phyloP scores from a whole-genome alignment of 2,329 filamentous ascomycete species.

The Colletotrichum sansevieriae region DNA sequence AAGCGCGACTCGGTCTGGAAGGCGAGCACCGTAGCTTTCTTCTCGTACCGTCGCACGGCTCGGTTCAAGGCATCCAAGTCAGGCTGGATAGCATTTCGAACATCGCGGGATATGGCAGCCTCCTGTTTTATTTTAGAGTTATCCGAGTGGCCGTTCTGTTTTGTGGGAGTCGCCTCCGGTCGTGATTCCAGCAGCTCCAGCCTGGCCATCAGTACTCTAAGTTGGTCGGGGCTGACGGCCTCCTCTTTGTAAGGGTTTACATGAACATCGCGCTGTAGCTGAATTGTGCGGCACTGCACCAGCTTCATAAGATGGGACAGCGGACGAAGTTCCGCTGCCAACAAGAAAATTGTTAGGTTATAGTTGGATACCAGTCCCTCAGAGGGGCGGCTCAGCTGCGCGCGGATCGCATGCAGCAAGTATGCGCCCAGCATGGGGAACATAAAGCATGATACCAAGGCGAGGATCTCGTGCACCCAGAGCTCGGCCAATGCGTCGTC shows the following conservation, averaged over 20 bases:
- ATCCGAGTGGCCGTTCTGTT: constrained; percentile 50
- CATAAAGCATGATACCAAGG: constrained; percentile 82
- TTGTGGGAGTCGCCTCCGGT: constrained; percentile 50
- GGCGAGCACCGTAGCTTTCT: constrained; percentile 81
- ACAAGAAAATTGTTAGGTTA: constrained; percentile 90
- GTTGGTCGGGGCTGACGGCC: constrained; percentile 49
- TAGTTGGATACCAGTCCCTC: constrained; percentile 92
- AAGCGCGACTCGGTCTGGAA: constrained; percentile 83
- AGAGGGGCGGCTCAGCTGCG: constrained; percentile 83
- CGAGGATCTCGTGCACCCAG: constrained; percentile 79
- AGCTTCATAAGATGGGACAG: constrained; percentile 85
- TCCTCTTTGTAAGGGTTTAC: constrained; percentile 60
- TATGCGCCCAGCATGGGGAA: constrained; percentile 85
- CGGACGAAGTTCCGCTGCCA: constrained; percentile 88
- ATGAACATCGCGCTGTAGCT: constrained; percentile 81
- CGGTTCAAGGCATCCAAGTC: constrained; percentile 91
- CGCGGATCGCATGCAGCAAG: constrained; percentile 83
- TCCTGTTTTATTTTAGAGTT: constrained; percentile 55
- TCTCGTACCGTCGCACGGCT: constrained; percentile 91
- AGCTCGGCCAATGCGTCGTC: constrained; percentile 71
- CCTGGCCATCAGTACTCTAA: constrained; percentile 72
- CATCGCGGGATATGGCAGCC: constrained; percentile 64
- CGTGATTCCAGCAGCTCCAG: constrained; percentile 78
- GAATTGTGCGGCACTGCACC: constrained; percentile 81
- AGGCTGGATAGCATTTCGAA: constrained; percentile 77